These are phyloP conservation scores for Wickerhamomyces subpelliculosus DNA, from an alignment of 805 yeast genomes.

Conservation along the genomic window DNA sequence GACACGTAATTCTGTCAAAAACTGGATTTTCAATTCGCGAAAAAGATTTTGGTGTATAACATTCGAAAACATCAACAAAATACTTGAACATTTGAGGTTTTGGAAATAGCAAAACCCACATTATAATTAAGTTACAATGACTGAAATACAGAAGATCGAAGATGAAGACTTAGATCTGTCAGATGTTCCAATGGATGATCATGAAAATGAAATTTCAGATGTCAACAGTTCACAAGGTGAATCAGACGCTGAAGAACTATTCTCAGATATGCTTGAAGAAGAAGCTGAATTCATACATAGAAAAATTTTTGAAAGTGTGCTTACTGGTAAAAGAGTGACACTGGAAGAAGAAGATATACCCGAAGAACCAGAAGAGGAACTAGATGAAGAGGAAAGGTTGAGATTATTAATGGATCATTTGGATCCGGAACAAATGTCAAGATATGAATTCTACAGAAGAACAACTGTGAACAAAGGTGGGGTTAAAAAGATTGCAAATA, in stretches of 20 bases:
- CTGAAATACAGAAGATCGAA: too few relatives aligned
- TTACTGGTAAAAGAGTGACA: conserved; percentile 7
- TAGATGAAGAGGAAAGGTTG: conserved; percentile 49
- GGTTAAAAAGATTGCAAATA: conserved; percentile 73
- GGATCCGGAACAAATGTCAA: conserved; percentile 74
- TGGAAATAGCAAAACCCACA: background rate
- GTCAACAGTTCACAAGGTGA: background rate
- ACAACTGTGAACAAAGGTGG: conserved; percentile 68
- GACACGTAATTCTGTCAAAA: too few relatives aligned
- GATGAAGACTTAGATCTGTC: conserved; percentile 21
- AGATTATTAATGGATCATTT: conserved; percentile 63
- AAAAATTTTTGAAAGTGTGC: conserved; percentile 8
- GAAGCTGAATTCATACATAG: conserved; percentile 14
- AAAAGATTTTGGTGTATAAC: too few relatives aligned
- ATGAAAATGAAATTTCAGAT: background rate
- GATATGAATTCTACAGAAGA: conserved; percentile 83
- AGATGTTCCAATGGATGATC: conserved; percentile 23
- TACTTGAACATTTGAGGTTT: background rate
- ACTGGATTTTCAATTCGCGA: too few relatives aligned
- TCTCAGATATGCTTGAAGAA: conserved; percentile 11
- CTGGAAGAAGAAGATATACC: conserved; percentile 20
- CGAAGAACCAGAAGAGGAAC: conserved; percentile 24
- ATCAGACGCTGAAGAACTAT: conserved; percentile 4
- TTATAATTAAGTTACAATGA: too few relatives aligned
- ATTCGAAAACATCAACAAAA: too few relatives aligned